A percentile compares a stretch with the other conserved stretches of the same genome.
Conservation (phyloP, 371 early-diverging fungal species). For the Mucor plumbeus region DNA sequence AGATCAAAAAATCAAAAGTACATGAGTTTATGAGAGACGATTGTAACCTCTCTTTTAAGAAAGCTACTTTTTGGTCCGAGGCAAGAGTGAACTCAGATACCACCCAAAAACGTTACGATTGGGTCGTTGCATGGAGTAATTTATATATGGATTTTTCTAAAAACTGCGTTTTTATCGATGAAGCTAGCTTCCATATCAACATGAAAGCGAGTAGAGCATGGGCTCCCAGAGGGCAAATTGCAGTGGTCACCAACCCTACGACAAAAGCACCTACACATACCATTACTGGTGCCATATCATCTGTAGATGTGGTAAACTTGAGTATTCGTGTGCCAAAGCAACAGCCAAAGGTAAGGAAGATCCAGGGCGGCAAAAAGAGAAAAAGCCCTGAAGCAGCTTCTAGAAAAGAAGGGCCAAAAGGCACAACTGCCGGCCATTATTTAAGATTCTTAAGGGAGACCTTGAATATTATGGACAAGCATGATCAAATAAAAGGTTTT, state of each 20-base stretch:
- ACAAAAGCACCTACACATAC: constrained; percentile 15
- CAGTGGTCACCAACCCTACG: neutral
- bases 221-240: neutral
- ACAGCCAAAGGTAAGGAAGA: constrained; percentile 7
- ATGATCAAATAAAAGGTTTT: neutral
- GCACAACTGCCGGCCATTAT: constrained; percentile 10
- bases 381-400: constrained; percentile 1
- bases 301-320: constrained; percentile 12
- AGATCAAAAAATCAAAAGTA: constrained; percentile 17
- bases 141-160: constrained; percentile 7
- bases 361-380: constrained; percentile 8
- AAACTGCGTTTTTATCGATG: constrained; percentile 22
- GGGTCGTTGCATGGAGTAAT: constrained; percentile 1
- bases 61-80: constrained; percentile 11
- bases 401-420: constrained; percentile 6
- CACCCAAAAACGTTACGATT: neutral
- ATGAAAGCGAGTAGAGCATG: constrained; percentile 10
- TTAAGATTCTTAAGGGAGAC: constrained; percentile 12
- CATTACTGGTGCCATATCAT: constrained; percentile 14
- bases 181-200: constrained; percentile 20
- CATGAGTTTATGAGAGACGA: constrained; percentile 18
- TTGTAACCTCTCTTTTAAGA: constrained; percentile 12
- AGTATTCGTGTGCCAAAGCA: constrained; percentile 18
- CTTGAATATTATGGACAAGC: constrained; percentile 8
- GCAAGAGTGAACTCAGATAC: neutral